Percentiles rank a stretch among this genome's conserved stretches.
These are phyloP conservation scores for Dysphania ambrosioides DNA, from an alignment of 148 eudicot genomes.

Conservation along the genomic window DNA sequence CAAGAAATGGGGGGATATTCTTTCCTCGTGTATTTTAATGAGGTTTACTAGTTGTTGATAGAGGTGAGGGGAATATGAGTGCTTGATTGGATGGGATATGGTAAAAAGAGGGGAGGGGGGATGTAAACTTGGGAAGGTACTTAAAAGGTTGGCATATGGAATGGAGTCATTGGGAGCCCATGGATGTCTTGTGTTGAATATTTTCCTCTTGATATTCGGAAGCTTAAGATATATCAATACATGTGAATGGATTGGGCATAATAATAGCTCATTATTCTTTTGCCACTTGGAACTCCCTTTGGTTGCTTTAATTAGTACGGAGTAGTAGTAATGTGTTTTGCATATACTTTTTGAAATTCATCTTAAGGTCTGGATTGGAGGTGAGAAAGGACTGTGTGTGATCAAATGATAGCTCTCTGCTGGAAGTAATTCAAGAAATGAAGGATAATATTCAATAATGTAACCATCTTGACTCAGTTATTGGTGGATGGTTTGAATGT, in stretches of 20 bases:
- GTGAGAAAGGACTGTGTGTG: not conserved
- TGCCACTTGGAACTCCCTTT: not conserved
- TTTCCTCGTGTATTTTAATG: no score
- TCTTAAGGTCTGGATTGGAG: not conserved
- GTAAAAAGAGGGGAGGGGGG: no score
- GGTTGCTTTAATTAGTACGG: not conserved
- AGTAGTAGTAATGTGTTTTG: not conserved
- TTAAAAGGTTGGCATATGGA: no score
- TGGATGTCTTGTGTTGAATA: no score
- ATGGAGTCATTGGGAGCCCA: no score
- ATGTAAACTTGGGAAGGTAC: no score
- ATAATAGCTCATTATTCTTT: not conserved
- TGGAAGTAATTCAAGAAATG: no score
- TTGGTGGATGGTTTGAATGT: rapidly evolving
- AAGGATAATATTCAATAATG: not conserved
- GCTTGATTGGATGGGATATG: no score
- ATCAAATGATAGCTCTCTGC: no score
- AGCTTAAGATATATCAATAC: not conserved
- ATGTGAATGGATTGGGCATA: not conserved
- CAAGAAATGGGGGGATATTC: no score
- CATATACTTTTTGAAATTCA: not conserved
- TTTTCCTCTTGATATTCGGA: not conserved
- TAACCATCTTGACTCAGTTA: not conserved
- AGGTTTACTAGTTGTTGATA: no score
- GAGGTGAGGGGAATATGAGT: no score